These are phyloP conservation scores for Malassezia obtusa DNA, from an alignment of 1,284 basidiomycete species.

Conservation along the genomic window DNA sequence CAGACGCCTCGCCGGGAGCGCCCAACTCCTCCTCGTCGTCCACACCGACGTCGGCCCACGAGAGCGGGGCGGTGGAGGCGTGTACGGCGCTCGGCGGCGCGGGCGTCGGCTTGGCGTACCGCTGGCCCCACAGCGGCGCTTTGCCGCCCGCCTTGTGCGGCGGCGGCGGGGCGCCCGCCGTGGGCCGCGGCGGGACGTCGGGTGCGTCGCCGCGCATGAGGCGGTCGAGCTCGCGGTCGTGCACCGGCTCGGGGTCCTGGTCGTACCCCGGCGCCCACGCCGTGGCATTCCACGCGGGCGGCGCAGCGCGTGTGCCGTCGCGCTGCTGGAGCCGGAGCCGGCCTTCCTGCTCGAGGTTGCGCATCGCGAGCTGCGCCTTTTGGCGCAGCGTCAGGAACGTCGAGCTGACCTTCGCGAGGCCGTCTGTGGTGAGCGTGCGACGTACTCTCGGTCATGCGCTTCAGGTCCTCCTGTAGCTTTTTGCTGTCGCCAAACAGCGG, in stretches of 20 bases:
- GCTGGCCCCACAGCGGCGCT: slow-evolving; percentile 6
- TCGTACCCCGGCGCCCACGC: slow-evolving; percentile 6
- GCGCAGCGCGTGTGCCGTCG: background rate
- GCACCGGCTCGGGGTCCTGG: slow-evolving; percentile 8
- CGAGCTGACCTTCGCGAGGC: slow-evolving; percentile 11
- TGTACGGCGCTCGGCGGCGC: background rate
- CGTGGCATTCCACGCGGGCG: background rate
- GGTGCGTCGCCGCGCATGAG: slow-evolving; percentile 1
- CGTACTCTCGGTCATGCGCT: slow-evolving; percentile 3
- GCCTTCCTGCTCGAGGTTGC: background rate
- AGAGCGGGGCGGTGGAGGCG: background rate
- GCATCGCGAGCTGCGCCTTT: slow-evolving; percentile 10
- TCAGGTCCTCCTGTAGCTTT: slow-evolving; percentile 6
- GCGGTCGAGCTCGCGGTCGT: slow-evolving; percentile 5
- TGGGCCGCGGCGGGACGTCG: background rate
- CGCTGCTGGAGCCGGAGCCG: background rate
- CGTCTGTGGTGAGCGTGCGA: background rate
- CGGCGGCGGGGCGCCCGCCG: background rate
- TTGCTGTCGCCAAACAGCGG: background rate
- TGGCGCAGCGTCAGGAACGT: slow-evolving; percentile 6
- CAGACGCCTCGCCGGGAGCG: background rate
- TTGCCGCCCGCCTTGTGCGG: background rate
- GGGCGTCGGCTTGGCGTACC: background rate
- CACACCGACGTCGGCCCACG: background rate
- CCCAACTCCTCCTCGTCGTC: background rate